Evolutionary conservation across 2,329 filamentous ascomycete species (phyloP), one percentile per base, ranked within the genome.

Genomic region (Penicillium sp.): DNA sequence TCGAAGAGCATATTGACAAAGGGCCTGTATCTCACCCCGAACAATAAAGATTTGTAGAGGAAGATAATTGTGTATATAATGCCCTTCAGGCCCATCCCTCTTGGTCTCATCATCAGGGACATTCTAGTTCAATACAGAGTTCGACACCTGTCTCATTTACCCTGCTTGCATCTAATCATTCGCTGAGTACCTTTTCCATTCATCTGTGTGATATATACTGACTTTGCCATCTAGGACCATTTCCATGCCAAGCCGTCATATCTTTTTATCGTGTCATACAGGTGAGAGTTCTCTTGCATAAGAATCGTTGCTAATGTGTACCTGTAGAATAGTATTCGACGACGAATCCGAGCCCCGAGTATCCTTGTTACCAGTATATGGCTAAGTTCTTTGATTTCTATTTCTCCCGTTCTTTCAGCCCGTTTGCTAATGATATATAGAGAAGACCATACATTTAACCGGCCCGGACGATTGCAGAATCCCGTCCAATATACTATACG

Each of bases 31-130:
- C 23, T 23, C 23, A 23, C 23, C 23, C 5, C 16, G 10, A 43
- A n/a, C 5, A 16, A 19, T 13, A 4, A 42, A 27, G 14, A 14
- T 50, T 50, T 53, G 38, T 49, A 7, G 26, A 38, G 23, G 11
- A 14, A 7, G 13, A 16, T 29, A 6, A 34, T 50, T 44, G 26
- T 44, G 39, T 54, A 50, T 54, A 54, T 54, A 54, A 50, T 44
- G 18, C 5, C 7, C 10, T 14, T 32, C 8, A 7, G 19, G 14
- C 4, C 26, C 45, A 18, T 38, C 26, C 9, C 23, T 44, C 27
- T 30, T n/a, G 10, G n/a, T 8, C 14, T 11, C 26, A 34, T 50
- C 46, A 39, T 14, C 27, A 34, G 23, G 38, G 8, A 26, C 23
- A 18, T 7, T 34, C 26, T 18, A 26, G 14, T 23, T 29, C 30